Evolutionary conservation across 805 yeast genomes (phyloP).

Genomic region (Kockiozyma suomiensis): DNA sequence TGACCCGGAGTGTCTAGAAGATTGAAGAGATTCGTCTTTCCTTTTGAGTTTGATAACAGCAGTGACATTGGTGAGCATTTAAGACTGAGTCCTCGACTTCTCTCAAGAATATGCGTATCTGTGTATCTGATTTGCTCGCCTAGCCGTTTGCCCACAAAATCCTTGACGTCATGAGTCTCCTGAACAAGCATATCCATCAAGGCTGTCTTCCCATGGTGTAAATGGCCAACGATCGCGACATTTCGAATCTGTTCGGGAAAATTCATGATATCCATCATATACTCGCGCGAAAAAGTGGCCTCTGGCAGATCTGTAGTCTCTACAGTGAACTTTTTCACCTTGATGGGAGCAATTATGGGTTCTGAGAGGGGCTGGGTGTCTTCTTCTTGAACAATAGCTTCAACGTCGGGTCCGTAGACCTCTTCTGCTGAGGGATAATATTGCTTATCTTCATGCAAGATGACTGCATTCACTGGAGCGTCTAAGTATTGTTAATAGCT

Average conservation of each 20-base stretch:
- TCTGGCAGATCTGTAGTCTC: constrained; percentile 57
- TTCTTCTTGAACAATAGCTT: constrained; percentile 59
- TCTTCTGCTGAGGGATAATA: constrained; percentile 49
- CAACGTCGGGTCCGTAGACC: constrained; percentile 65
- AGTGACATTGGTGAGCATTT: constrained; percentile 64
- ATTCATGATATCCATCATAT: constrained; percentile 53
- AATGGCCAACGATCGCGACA: constrained; percentile 74
- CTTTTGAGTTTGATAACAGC: constrained; percentile 55
- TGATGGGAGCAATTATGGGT: constrained; percentile 65
- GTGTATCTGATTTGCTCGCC: constrained; percentile 60
- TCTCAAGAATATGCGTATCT: constrained; percentile 71
- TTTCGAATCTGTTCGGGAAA: constrained; percentile 71
- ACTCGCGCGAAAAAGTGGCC: constrained; percentile 63
- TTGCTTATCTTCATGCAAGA: constrained; percentile 51
- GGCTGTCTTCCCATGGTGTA: constrained; percentile 86
- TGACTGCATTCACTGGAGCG: constrained; percentile 39
- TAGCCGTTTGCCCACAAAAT: constrained; percentile 43
- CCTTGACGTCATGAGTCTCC: constrained; percentile 61
- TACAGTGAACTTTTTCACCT: constrained; percentile 49
- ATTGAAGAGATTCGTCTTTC: constrained; percentile 61
- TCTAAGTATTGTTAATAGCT: constrained; percentile 6
- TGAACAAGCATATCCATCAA: constrained; percentile 67
- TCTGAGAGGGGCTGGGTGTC: constrained; percentile 56
- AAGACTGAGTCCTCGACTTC: constrained; percentile 68
- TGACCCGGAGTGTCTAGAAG: constrained; percentile 93